These are phyloP conservation scores for Nakazawaea anatomiae DNA, from an alignment of 805 yeast genomes.

Conservation along the genomic window DNA sequence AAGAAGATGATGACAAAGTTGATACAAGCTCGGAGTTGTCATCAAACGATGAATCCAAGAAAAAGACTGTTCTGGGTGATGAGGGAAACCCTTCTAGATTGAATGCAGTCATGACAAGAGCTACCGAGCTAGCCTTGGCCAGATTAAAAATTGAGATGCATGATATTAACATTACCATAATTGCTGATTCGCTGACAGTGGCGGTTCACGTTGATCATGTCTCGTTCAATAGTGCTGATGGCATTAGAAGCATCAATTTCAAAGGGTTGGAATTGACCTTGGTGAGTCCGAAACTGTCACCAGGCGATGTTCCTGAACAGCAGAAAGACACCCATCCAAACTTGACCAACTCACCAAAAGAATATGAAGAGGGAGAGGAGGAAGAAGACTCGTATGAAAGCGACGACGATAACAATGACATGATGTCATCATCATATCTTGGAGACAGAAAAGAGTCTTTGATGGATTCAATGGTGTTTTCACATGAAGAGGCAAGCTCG, in stretches of 20 bases:
- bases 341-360: constrained; percentile 2
- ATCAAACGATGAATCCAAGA: background rate
- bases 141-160: constrained; percentile 47
- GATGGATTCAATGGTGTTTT: constrained; percentile 54
- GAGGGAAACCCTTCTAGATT: constrained; percentile 27
- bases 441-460: constrained; percentile 20
- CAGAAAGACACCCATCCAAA: background rate
- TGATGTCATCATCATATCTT: constrained; percentile 25
- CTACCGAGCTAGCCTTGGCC: constrained; percentile 63
- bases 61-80: constrained; percentile 4
- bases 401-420: constrained; percentile 22
- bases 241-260: constrained; percentile 34
- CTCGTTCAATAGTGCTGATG: constrained; percentile 35
- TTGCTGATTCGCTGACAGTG: constrained; percentile 37
- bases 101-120: constrained; percentile 53
- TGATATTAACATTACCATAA: constrained; percentile 40
- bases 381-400: constrained; percentile 16
- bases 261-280: constrained; percentile 34
- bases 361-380: constrained; percentile 7
- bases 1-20: constrained; percentile 17
- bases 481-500: constrained; percentile 64
- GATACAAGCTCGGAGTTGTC: constrained; percentile 5
- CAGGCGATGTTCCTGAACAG: constrained; percentile 17
- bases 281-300: constrained; percentile 32
- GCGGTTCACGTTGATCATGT: constrained; percentile 27